These are phyloP conservation scores for Malassezia sp. DNA, from an alignment of 1,284 basidiomycete genomes.

Conservation along the genomic window DNA sequence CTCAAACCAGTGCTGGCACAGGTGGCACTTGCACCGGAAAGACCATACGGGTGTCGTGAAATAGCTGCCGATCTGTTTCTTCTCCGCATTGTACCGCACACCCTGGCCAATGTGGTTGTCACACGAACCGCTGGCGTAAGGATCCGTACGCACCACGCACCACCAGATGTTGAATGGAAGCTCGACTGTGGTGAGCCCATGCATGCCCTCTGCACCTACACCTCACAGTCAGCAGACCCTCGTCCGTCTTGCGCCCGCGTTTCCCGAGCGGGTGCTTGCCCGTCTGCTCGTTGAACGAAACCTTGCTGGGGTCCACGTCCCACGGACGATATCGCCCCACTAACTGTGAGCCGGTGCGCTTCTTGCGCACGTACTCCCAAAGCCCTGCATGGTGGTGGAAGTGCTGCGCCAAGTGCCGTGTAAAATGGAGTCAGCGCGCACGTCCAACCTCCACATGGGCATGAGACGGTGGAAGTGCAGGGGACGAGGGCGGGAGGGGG, in stretches of 20 bases:
- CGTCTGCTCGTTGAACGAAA: constrained; percentile 19
- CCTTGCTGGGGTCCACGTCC: constrained; percentile 19
- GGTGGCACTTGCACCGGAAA: constrained; percentile 91
- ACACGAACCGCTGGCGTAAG: constrained; percentile 12
- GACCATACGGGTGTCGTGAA: constrained; percentile 84
- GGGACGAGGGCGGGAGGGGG: not conserved
- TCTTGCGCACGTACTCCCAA: constrained; percentile 19
- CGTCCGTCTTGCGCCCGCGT: constrained; percentile 78
- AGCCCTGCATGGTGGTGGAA: constrained; percentile 42
- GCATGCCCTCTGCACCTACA: constrained; percentile 19
- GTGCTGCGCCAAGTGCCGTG: no score
- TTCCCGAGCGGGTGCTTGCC: constrained; percentile 56
- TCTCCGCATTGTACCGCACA: constrained; percentile 86
- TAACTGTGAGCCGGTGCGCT: not conserved
- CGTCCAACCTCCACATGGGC: constrained; percentile 7
- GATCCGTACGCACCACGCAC: constrained; percentile 41
- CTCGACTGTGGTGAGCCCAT: constrained; percentile 31
- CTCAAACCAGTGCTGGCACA: constrained; percentile 87
- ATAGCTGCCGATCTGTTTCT: constrained; percentile 90
- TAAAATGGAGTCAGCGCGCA: not conserved
- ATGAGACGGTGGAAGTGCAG: no score
- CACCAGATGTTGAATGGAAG: constrained; percentile 98
- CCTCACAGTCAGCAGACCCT: constrained; percentile 82
- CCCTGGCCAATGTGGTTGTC: constrained; percentile 28
- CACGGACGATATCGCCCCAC: constrained; percentile 39